Evolutionary conservation across 805 yeast genomes (phyloP).

Genomic region (Cyberlindnera maclurae): DNA sequence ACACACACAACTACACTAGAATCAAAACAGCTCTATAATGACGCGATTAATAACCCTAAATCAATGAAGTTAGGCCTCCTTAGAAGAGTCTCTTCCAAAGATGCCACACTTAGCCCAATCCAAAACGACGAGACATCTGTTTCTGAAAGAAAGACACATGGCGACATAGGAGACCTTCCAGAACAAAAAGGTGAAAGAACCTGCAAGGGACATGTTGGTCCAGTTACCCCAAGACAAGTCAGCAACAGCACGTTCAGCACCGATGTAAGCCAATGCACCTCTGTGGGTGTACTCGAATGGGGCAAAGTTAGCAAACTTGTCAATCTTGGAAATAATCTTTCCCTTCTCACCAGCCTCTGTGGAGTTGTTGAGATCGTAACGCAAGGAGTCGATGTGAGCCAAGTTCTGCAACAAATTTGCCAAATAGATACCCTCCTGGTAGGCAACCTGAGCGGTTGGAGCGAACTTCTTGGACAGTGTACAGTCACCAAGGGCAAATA

Average conservation of each 20-base stretch:
- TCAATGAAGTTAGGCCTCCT: conserved; percentile 14
- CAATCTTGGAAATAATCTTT: conserved; percentile 26
- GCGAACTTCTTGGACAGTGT: conserved; percentile 81
- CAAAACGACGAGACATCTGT: conserved; percentile 74
- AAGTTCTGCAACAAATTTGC: conserved; percentile 63
- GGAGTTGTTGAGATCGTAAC: conserved; percentile 32
- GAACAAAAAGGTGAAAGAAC: conserved; percentile 80
- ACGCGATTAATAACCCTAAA: not conserved
- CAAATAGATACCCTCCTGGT: conserved; percentile 84
- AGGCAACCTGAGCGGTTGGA: conserved; percentile 97
- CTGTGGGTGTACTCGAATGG: conserved; percentile 80
- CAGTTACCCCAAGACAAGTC: conserved; percentile 77
- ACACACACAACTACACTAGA: not conserved
- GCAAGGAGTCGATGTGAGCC: conserved; percentile 52
- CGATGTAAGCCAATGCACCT: conserved; percentile 93
- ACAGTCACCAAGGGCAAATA: conserved; percentile 93
- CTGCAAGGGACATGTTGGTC: conserved; percentile 76
- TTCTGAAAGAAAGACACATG: conserved; percentile 86
- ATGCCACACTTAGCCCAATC: conserved; percentile 87
- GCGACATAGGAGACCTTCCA: conserved; percentile 93
- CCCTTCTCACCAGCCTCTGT: conserved; percentile 34
- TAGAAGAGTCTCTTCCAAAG: conserved; percentile 79
- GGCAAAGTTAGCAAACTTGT: conserved; percentile 39
- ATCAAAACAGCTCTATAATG: conserved; percentile 1
- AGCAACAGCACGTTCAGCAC: conserved; percentile 90